Evolutionary conservation across 495 filamentous ascomycete genomes (phyloP).

Genomic region (Choiromyces venosus): DNA sequence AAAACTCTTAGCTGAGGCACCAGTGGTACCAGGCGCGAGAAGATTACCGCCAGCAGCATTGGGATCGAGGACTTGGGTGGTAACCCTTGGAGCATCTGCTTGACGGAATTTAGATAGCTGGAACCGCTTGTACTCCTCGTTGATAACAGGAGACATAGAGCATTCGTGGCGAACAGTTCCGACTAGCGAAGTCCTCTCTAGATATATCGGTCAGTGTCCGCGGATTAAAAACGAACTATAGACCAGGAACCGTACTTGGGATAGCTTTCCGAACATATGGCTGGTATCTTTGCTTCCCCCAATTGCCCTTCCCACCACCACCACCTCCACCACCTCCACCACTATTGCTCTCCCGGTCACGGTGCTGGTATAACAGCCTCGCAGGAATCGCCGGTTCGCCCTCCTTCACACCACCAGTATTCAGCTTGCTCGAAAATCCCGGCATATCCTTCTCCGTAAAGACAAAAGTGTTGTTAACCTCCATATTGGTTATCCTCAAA

Average conservation of each 20-base stretch:
- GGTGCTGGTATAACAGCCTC: conserved; percentile 46
- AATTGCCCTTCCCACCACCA: conserved; percentile 43
- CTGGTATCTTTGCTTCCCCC: conserved; percentile 58
- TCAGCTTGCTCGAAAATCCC: conserved; percentile 61
- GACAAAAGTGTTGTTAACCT: conserved; percentile 71
- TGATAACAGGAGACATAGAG: conserved; percentile 67
- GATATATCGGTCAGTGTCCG: background rate
- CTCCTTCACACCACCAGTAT: conserved; percentile 42
- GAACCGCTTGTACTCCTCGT: conserved; percentile 62
- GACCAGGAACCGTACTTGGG: conserved; percentile 58
- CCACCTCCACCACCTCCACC: conserved; percentile 42
- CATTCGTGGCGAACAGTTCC: conserved; percentile 71
- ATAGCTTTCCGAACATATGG: conserved; percentile 72
- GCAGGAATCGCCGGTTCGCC: conserved; percentile 47
- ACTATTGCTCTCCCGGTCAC: conserved; percentile 49
- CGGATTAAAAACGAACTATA: background rate
- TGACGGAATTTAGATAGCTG: conserved; percentile 57
- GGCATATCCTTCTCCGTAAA: conserved; percentile 90
- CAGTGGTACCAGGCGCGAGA: conserved; percentile 51
- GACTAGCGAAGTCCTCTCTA: conserved; percentile 74
- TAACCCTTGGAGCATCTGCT: conserved; percentile 58
- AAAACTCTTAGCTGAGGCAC: conserved; percentile 47
- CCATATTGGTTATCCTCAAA: conserved; percentile 58
- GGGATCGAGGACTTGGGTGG: conserved; percentile 49
- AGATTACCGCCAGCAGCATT: conserved; percentile 43